Evolutionary conservation across 768 basidiomycete species (phyloP).

Genomic region (Serendipita sp.): DNA sequence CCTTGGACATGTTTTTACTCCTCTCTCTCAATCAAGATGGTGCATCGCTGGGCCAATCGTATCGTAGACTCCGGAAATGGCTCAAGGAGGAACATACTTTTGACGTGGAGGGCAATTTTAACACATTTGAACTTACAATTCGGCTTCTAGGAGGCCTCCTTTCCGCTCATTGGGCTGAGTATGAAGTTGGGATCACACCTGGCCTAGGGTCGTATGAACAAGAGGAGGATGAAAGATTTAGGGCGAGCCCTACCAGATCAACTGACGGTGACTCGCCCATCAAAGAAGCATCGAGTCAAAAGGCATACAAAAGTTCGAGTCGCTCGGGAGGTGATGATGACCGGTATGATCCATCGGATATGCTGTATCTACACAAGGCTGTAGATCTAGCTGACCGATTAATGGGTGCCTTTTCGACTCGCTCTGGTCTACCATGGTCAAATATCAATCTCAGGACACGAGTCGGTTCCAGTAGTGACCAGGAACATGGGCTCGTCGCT

Average conservation of each 20-base stretch:
- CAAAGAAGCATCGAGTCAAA: not conserved
- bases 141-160: slow-evolving; percentile 82
- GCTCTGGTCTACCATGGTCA: slow-evolving; percentile 67
- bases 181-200: slow-evolving; percentile 6
- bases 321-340: not conserved
- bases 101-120: slow-evolving; percentile 63
- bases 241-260: not conserved
- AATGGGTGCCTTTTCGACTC: slow-evolving; percentile 66
- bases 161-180: slow-evolving; percentile 43
- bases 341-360: slow-evolving; percentile 22
- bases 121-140: slow-evolving; percentile 92
- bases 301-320: not conserved
- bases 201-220: not conserved
- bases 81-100: slow-evolving; percentile 51
- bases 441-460: slow-evolving; percentile 54
- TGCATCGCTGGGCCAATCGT: slow-evolving; percentile 18
- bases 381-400: slow-evolving; percentile 77
- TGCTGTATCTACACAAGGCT: slow-evolving; percentile 58
- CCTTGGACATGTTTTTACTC: slow-evolving; percentile 73
- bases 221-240: not conserved
- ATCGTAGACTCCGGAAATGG: slow-evolving; percentile 64
- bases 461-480: slow-evolving; percentile 41
- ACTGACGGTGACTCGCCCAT: not conserved
- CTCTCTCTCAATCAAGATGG: slow-evolving; percentile 65
- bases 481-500: slow-evolving; percentile 36